phyloP scores from a whole-genome alignment of 2,329 filamentous ascomycete genomes.

The Pseudogymnoascus sp. region DNA sequence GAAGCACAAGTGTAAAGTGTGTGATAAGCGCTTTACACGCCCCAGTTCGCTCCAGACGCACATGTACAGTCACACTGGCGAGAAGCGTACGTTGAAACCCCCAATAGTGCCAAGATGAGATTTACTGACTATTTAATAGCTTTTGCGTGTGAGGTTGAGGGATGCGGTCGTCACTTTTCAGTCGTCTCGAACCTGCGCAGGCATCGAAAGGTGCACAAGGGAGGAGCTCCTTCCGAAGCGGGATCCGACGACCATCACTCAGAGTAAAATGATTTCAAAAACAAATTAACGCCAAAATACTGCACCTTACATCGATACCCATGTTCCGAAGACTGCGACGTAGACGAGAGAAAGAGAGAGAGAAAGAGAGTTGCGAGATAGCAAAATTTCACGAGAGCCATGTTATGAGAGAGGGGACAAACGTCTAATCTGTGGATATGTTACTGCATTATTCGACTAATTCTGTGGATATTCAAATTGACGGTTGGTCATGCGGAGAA shows the following conservation, averaged over 20 bases:
- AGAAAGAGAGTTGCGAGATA: background rate
- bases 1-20: conserved; percentile 99
- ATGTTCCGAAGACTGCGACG: background rate
- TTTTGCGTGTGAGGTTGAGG: conserved; percentile 88
- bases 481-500: background rate
- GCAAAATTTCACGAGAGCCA: background rate
- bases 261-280: conserved; percentile 33
- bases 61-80: conserved; percentile 97
- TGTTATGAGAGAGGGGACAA: background rate
- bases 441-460: background rate
- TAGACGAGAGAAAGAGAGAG: background rate
- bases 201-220: conserved; percentile 94
- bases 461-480: background rate
- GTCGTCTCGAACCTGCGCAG: conserved; percentile 92
- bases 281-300: background rate
- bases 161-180: conserved; percentile 91
- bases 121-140: conserved; percentile 44
- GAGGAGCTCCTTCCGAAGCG: conserved; percentile 55
- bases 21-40: conserved; percentile 93
- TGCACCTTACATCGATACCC: conserved; percentile 4
- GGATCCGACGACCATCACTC: conserved; percentile 54
- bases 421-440: background rate
- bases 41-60: conserved; percentile 93
- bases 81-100: conserved; percentile 68
- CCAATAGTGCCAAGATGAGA: background rate